These are phyloP conservation scores for Pseudocercospora fijiensis DNA, from an alignment of 2,329 filamentous ascomycete genomes.

Conservation along the genomic window DNA sequence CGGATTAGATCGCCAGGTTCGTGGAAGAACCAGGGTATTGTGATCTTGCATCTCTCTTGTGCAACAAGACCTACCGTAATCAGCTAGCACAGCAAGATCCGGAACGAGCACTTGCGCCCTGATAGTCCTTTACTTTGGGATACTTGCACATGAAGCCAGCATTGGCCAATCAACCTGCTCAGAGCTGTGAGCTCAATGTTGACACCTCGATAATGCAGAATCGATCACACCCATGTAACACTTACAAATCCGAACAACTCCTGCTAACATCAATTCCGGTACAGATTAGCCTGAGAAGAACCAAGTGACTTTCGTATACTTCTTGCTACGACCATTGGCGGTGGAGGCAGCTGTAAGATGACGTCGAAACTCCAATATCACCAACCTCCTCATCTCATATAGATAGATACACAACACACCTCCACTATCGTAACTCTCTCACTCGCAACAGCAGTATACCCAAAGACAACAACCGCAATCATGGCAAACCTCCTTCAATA, in stretches of 20 bases:
- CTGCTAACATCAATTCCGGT: neutral
- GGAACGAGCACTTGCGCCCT: neutral
- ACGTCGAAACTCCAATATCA: conserved; percentile 6
- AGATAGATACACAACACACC: neutral
- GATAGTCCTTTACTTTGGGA: neutral
- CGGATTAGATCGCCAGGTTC: neutral
- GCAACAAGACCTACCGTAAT: neutral
- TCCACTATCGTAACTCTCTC: neutral
- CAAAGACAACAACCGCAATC: neutral
- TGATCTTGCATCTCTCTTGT: neutral
- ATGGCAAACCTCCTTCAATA: neutral
- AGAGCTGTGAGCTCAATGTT: neutral
- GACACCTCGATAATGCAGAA: neutral
- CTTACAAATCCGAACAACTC: neutral
- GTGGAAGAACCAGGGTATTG: neutral
- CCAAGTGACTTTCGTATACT: neutral
- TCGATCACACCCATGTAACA: neutral
- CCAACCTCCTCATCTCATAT: conserved; percentile 7
- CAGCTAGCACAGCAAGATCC: neutral
- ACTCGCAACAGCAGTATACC: neutral
- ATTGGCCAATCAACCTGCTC: neutral
- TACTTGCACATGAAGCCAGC: neutral
- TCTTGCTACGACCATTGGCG: conserved; percentile 3
- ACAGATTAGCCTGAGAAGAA: neutral
- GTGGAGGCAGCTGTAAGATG: conserved; percentile 3